phyloP scores from a whole-genome alignment of 331 rosid genomes.

The Saraca asoca region DNA sequence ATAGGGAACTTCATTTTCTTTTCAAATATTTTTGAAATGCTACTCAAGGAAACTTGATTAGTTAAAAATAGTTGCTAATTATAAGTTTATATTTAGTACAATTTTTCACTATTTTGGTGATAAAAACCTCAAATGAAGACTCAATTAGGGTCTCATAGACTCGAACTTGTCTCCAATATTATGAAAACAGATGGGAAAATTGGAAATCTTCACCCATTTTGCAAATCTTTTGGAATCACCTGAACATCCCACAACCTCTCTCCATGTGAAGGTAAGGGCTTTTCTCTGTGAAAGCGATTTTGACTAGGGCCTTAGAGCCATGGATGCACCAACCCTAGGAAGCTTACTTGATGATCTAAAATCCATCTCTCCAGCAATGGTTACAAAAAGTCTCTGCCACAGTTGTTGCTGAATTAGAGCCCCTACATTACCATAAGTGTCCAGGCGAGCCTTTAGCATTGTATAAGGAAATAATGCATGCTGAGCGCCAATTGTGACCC shows the following conservation, averaged over 20 bases:
- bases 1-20: not conserved
- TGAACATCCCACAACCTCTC: not conserved
- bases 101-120: not conserved
- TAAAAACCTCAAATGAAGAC: conserved; percentile 13
- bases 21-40: too few relatives aligned
- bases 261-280: not conserved
- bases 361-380: conserved; percentile 64
- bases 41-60: conserved; percentile 1
- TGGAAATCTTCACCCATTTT: conserved; percentile 20
- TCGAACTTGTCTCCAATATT: conserved; percentile 28
- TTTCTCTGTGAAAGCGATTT: conserved; percentile 32
- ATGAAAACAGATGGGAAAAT: conserved; percentile 12
- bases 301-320: conserved; percentile 53
- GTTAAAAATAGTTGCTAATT: conserved; percentile 23
- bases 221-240: not conserved
- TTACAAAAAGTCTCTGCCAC: conserved; percentile 48
- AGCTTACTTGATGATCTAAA: conserved; percentile 30
- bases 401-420: conserved; percentile 59
- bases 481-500: conserved; percentile 59
- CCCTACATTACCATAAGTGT: conserved; percentile 51
- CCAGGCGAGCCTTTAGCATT: conserved; percentile 51
- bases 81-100: conserved; percentile 23
- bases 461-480: conserved; percentile 53
- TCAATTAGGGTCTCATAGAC: not conserved
- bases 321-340: conserved; percentile 60